A percentile compares a stretch with the other conserved stretches of the same genome.
Conservation (phyloP, 2,329 filamentous ascomycete genomes). For the Fusarium domesticum region DNA sequence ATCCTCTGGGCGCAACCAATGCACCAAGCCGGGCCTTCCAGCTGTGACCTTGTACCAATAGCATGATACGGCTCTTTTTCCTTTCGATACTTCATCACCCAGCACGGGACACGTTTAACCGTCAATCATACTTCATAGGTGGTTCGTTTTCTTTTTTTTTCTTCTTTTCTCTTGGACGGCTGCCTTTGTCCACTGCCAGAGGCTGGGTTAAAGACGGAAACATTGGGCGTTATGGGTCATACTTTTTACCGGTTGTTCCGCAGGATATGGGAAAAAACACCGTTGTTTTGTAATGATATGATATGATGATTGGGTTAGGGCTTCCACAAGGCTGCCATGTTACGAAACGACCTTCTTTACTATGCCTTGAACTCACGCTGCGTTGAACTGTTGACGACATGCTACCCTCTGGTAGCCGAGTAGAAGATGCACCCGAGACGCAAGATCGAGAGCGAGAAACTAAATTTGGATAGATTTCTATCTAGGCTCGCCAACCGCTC, state of each 20-base stretch:
- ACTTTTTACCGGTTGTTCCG: constrained; percentile 7
- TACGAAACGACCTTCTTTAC: constrained; percentile 8
- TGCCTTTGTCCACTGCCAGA: constrained; percentile 16
- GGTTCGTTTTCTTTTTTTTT: constrained; percentile 12
- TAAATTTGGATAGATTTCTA: not conserved
- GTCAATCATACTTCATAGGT: constrained; percentile 13
- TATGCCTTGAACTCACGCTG: no score
- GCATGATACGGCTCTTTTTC: constrained; percentile 5
- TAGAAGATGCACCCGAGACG: no score
- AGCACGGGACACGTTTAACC: constrained; percentile 2
- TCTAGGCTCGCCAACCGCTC: constrained; percentile 60
- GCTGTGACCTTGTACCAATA: constrained; percentile 8
- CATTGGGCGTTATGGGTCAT: constrained; percentile 21
- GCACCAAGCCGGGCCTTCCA: constrained; percentile 31
- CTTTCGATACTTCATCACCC: constrained; percentile 13
- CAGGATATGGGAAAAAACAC: constrained; percentile 18
- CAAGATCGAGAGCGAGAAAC: no score
- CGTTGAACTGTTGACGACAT: no score
- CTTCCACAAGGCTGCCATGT: constrained; percentile 19
- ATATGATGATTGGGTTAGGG: constrained; percentile 26
- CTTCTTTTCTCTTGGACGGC: no score
- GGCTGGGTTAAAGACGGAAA: constrained; percentile 16
- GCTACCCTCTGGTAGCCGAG: no score
- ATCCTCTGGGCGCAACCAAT: constrained; percentile 38
- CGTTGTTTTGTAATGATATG: constrained; percentile 31